phyloP scores from a whole-genome alignment of 2,329 filamentous ascomycete species.

The Pseudocercospora cruenta region DNA sequence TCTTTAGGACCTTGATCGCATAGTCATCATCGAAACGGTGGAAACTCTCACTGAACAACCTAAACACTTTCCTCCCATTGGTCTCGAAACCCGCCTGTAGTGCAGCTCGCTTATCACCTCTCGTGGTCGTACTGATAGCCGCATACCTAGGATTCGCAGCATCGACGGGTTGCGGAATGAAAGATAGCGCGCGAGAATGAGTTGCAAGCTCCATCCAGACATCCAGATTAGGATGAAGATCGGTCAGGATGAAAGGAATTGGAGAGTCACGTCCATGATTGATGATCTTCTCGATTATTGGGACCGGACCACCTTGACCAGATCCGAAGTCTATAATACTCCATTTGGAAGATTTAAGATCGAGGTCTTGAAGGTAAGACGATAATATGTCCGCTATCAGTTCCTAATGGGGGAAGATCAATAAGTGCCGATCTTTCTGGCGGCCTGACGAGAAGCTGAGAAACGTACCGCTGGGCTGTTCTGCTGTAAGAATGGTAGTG shows the following conservation, averaged over 20 bases:
- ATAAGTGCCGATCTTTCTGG: slow-evolving; percentile 46
- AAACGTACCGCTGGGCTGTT: not conserved
- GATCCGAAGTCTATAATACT: slow-evolving; percentile 77
- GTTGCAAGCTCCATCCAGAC: slow-evolving; percentile 40
- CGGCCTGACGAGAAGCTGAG: not conserved
- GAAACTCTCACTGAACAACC: slow-evolving; percentile 74
- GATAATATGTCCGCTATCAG: slow-evolving; percentile 63
- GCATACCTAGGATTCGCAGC: slow-evolving; percentile 60
- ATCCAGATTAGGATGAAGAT: slow-evolving; percentile 43
- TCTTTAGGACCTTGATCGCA: slow-evolving; percentile 63
- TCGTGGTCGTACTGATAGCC: slow-evolving; percentile 49
- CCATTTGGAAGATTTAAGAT: slow-evolving; percentile 58
- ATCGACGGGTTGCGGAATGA: slow-evolving; percentile 65
- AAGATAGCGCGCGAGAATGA: slow-evolving; percentile 57
- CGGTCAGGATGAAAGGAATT: slow-evolving; percentile 46
- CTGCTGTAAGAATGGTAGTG: slow-evolving; percentile 60
- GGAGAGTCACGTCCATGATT: slow-evolving; percentile 35
- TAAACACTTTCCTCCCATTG: slow-evolving; percentile 55
- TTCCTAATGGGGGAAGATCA: slow-evolving; percentile 39
- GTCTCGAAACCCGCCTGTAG: slow-evolving; percentile 14
- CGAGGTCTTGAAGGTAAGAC: slow-evolving; percentile 37
- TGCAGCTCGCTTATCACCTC: slow-evolving; percentile 29
- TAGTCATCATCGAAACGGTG: slow-evolving; percentile 73
- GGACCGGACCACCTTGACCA: slow-evolving; percentile 65
- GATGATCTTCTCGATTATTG: slow-evolving; percentile 41